Conservation (phyloP, 2,329 filamentous ascomycete genomes). For the Aspergillus sojae region DNA sequence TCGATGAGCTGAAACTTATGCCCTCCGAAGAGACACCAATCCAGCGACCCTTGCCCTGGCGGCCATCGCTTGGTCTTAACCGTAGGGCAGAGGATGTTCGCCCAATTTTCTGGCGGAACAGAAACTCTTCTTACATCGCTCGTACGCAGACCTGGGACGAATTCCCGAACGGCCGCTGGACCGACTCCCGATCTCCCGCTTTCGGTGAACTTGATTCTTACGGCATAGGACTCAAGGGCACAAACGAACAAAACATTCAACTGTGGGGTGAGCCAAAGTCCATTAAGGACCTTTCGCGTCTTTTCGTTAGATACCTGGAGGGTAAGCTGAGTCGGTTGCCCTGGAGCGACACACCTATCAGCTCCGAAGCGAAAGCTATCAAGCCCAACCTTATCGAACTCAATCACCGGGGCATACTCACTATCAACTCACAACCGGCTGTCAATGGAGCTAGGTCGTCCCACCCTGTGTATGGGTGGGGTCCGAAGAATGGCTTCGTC, state of each 20-base stretch:
- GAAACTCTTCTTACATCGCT: slow-evolving; percentile 91
- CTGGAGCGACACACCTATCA: slow-evolving; percentile 91
- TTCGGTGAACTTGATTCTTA: slow-evolving; percentile 96
- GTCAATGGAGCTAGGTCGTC: slow-evolving; percentile 89
- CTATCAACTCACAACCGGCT: slow-evolving; percentile 96
- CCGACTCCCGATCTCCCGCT: slow-evolving; percentile 91
- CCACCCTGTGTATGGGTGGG: slow-evolving; percentile 89
- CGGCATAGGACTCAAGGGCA: slow-evolving; percentile 88
- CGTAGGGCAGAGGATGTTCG: slow-evolving; percentile 92
- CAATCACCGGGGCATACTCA: slow-evolving; percentile 84
- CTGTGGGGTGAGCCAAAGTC: slow-evolving; percentile 87
- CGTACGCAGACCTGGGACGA: slow-evolving; percentile 99
- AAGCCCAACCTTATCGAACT: slow-evolving; percentile 75
- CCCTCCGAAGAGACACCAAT: slow-evolving; percentile 77
- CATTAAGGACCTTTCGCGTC: slow-evolving; percentile 75
- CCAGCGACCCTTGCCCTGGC: slow-evolving; percentile 92
- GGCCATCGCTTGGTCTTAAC: slow-evolving; percentile 86
- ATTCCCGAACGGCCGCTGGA: slow-evolving; percentile 98
- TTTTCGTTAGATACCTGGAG: slow-evolving; percentile 84
- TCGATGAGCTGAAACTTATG: slow-evolving; percentile 83
- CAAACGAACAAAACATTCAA: slow-evolving; percentile 93
- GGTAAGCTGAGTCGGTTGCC: slow-evolving; percentile 80
- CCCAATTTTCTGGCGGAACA: slow-evolving; percentile 97
- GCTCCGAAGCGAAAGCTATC: slow-evolving; percentile 78
- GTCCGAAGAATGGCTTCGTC: slow-evolving; percentile 90